Percentiles rank a stretch among this genome's conserved stretches.
Evolutionary conservation across 495 filamentous ascomycete species (phyloP).

Genomic region (Tuber borchii): DNA sequence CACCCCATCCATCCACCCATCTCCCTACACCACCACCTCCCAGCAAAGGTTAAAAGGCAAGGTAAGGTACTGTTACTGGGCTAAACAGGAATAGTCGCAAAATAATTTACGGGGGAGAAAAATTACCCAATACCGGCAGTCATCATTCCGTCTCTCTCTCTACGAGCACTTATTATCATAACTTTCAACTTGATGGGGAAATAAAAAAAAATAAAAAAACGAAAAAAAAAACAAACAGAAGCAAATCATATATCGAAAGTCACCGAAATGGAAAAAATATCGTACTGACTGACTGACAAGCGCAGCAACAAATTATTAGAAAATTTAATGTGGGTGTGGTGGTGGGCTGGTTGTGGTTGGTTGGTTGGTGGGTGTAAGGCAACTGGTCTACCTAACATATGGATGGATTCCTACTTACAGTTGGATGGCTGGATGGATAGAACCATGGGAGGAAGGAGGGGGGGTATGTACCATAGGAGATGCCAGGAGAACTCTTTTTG

Average conservation of each 20-base stretch:
- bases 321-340: neutral
- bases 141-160: neutral
- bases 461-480: neutral
- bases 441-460: neutral
- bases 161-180: neutral
- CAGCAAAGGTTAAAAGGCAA: constrained; percentile 27
- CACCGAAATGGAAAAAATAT: neutral
- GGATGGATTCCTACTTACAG: constrained; percentile 9
- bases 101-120: neutral
- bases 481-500: neutral
- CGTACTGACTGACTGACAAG: neutral
- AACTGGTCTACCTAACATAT: constrained; percentile 28
- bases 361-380: constrained; percentile 22
- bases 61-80: constrained; percentile 24
- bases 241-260: neutral
- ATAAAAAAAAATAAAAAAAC: neutral
- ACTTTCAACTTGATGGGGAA: neutral
- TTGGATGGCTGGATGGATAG: neutral
- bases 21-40: constrained; percentile 6
- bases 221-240: neutral
- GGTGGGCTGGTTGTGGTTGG: neutral
- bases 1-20: constrained; percentile 2
- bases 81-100: constrained; percentile 3
- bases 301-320: neutral
- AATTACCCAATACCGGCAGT: neutral